phyloP scores from a whole-genome alignment of 176 grass and related monocot species.

The Bothriochloa decipiens region DNA sequence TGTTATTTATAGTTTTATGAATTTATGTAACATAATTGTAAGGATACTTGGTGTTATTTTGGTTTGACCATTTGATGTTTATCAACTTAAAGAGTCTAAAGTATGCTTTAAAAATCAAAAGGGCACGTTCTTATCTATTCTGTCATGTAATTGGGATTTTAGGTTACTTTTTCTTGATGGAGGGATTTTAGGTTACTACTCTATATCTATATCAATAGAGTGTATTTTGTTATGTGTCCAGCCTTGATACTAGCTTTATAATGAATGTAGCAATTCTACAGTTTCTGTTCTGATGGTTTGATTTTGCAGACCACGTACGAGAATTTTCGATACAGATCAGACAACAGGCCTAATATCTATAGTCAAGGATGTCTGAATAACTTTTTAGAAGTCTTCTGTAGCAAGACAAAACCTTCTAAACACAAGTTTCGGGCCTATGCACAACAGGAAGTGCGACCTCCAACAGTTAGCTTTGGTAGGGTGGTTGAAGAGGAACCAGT shows the following conservation, averaged over 20 bases:
- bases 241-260: conserved; percentile 18
- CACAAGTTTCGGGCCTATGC: conserved; percentile 67
- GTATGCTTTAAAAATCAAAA: conserved; percentile 2
- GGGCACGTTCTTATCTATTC: background rate
- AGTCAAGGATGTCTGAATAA: conserved; percentile 74
- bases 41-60: background rate
- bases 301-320: conserved; percentile 89
- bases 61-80: conserved; percentile 10
- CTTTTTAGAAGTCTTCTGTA: conserved; percentile 71
- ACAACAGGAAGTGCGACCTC: conserved; percentile 64
- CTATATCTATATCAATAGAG: background rate
- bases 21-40: conserved; percentile 27
- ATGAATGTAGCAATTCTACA: conserved; percentile 18
- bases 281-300: conserved; percentile 2
- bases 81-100: background rate
- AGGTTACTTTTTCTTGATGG: too few relatives aligned
- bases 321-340: conserved; percentile 89
- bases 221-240: conserved; percentile 15
- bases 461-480: conserved; percentile 49
- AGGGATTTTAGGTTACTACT: conserved; percentile 25
- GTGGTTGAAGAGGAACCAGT: conserved; percentile 51
- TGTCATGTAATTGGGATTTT: conserved; percentile 5
- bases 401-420: conserved; percentile 68
- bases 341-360: conserved; percentile 73
- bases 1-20: background rate